These are phyloP conservation scores for Fusarium sp. DNA, from an alignment of 2,329 filamentous ascomycete genomes.

Conservation along the genomic window DNA sequence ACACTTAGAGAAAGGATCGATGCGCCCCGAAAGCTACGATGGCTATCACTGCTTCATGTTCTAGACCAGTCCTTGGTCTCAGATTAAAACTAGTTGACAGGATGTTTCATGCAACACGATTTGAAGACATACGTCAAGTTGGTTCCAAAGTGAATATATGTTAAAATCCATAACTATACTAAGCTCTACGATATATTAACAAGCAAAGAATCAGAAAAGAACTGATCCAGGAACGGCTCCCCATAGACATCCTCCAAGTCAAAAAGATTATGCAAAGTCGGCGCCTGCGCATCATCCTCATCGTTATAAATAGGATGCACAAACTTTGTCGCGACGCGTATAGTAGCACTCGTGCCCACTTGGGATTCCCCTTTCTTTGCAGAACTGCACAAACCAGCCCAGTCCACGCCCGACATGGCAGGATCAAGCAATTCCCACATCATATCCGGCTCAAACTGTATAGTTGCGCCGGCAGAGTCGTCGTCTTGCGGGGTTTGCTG, in stretches of 20 bases:
- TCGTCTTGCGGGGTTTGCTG: not conserved
- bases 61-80: no score
- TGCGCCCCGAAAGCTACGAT: no score
- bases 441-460: constrained; percentile 43
- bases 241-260: constrained; percentile 37
- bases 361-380: not conserved
- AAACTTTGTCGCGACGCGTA: constrained; percentile 44
- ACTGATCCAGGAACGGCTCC: constrained; percentile 42
- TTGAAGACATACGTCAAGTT: no score
- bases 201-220: constrained; percentile 42
- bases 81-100: no score
- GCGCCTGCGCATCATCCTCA: not conserved
- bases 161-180: no score
- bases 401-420: constrained; percentile 9
- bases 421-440: constrained; percentile 45
- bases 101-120: no score
- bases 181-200: constrained; percentile 25
- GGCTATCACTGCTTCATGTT: no score
- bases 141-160: no score
- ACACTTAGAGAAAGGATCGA: no score
- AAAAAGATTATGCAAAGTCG: constrained; percentile 15
- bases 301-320: constrained; percentile 38
- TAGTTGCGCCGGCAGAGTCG: constrained; percentile 4
- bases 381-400: not conserved
- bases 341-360: constrained; percentile 32